Percentiles rank a stretch among this genome's conserved stretches.
These are phyloP conservation scores for Penicillium cinerascens DNA, from an alignment of 495 filamentous ascomycete genomes.

Conservation along the genomic window DNA sequence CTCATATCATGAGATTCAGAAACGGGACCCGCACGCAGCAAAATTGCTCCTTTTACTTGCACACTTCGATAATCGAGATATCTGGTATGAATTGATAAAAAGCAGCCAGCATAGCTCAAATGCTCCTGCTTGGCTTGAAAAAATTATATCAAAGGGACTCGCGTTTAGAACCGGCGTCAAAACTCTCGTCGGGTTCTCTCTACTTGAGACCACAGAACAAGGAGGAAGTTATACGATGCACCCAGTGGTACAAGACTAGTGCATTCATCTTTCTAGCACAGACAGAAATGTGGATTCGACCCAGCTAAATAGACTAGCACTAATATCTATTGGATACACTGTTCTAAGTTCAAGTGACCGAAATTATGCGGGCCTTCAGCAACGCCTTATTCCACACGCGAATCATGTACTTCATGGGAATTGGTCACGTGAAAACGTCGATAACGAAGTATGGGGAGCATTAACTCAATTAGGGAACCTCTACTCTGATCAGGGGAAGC, in stretches of 20 bases:
- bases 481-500: no score
- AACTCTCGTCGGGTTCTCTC: constrained; percentile 28
- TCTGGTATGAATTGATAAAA: no score
- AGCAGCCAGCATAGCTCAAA: no score
- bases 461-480: no score
- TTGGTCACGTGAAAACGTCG: not conserved
- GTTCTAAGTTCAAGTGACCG: constrained; percentile 11
- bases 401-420: constrained; percentile 8
- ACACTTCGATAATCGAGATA: constrained; percentile 21
- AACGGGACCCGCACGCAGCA: constrained; percentile 29
- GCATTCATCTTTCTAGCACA: constrained; percentile 9
- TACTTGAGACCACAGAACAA: constrained; percentile 22
- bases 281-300: not conserved
- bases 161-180: constrained; percentile 26
- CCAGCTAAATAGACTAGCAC: constrained; percentile 17
- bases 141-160: constrained; percentile 17
- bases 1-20: constrained; percentile 36
- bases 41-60: constrained; percentile 42
- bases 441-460: not conserved
- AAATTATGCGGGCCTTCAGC: constrained; percentile 27
- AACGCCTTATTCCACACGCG: constrained; percentile 37
- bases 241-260: constrained; percentile 34
- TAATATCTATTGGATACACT: constrained; percentile 21
- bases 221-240: constrained; percentile 28
- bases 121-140: no score